Evolutionary conservation across 208 protist species (phyloP).

Genomic region (Porcisia deanei): DNA sequence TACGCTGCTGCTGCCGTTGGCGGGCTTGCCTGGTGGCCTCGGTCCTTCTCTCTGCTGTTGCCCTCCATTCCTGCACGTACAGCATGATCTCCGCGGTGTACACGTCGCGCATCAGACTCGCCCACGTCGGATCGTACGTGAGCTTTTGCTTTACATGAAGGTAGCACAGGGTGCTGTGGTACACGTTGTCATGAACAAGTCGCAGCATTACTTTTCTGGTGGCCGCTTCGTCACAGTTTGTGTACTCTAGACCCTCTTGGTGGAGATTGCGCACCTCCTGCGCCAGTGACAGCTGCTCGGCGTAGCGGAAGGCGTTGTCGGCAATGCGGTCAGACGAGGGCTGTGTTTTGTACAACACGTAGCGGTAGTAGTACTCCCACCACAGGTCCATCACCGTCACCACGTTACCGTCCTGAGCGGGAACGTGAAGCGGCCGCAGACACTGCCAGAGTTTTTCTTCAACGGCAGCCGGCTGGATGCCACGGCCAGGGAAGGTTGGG

Average conservation of each 20-base stretch:
- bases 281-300: constrained; percentile 30
- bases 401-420: not conserved
- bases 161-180: constrained; percentile 50
- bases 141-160: constrained; percentile 45
- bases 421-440: constrained; percentile 32
- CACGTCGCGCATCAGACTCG: constrained; percentile 69
- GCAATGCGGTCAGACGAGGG: constrained; percentile 42
- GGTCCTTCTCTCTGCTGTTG: constrained; percentile 6
- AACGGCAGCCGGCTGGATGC: constrained; percentile 27
- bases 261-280: constrained; percentile 49
- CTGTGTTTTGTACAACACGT: constrained; percentile 68
- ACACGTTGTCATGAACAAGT: constrained; percentile 53
- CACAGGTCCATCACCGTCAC: constrained; percentile 70
- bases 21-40: not conserved
- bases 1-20: not conserved
- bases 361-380: constrained; percentile 69
- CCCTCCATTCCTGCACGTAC: constrained; percentile 16
- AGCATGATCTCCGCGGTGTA: constrained; percentile 23
- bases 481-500: constrained; percentile 41
- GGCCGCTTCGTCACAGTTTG: constrained; percentile 25
- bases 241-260: constrained; percentile 12
- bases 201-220: constrained; percentile 32
- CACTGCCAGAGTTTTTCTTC: constrained; percentile 37
- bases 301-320: constrained; percentile 28
- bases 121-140: constrained; percentile 63